These are phyloP conservation scores for Cyclospora cayetanensis DNA, from an alignment of 169 alveolate species.

Conservation along the genomic window DNA sequence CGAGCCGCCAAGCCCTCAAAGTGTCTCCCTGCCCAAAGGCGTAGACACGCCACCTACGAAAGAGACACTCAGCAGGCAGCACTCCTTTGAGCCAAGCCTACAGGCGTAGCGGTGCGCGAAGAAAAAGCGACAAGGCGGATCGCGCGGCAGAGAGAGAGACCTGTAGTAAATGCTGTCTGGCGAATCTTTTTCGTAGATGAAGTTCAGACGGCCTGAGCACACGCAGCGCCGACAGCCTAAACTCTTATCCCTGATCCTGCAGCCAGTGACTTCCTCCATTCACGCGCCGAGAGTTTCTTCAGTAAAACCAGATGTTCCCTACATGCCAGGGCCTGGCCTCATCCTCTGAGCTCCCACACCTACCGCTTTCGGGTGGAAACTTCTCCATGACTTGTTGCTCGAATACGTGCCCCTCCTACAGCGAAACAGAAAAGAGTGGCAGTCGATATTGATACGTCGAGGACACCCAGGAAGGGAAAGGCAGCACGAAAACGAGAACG, in stretches of 20 bases:
- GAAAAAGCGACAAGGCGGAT: too few relatives aligned
- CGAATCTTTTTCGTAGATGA: conserved; percentile 71
- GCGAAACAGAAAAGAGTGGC: neutral
- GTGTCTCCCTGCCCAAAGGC: conserved; percentile 75
- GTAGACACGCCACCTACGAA: conserved; percentile 69
- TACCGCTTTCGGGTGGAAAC: conserved; percentile 67
- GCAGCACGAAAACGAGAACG: neutral
- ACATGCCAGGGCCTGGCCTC: too few relatives aligned
- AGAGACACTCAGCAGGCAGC: neutral
- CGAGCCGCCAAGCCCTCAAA: conserved; percentile 66
- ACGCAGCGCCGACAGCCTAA: neutral
- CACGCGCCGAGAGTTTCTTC: too few relatives aligned
- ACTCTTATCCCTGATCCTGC: neutral
- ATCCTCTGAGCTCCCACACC: neutral
- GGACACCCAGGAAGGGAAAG: neutral
- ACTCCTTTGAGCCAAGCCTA: neutral
- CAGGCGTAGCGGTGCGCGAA: too few relatives aligned
- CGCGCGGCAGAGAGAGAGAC: too few relatives aligned
- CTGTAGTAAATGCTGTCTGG: conserved; percentile 72
- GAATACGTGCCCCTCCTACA: conserved; percentile 74
- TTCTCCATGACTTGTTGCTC: conserved; percentile 73
- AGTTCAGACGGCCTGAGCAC: conserved; percentile 49
- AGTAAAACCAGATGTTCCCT: too few relatives aligned
- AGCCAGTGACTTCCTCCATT: too few relatives aligned
- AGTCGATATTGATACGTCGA: too few relatives aligned